Evolutionary conservation across 2,329 filamentous ascomycete species (phyloP).

Genomic region (Colletotrichum sp.): DNA sequence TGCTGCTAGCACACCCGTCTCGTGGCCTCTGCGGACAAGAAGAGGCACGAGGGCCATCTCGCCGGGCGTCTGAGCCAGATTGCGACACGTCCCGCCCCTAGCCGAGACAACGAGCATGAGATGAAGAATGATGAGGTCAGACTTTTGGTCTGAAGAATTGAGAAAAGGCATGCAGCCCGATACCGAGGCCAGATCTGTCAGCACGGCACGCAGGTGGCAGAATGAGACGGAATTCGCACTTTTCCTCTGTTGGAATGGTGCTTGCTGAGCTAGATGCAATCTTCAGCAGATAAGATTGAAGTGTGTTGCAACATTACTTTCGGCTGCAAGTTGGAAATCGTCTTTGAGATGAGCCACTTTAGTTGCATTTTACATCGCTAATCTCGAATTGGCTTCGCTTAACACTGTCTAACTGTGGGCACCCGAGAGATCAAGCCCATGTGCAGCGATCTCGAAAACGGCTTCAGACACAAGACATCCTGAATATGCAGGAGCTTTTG

Average conservation of each 20-base stretch:
- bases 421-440: background rate
- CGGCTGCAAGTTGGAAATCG: background rate
- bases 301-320: background rate
- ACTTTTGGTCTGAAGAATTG: background rate
- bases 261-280: background rate
- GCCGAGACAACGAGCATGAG: slow-evolving; percentile 3
- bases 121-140: slow-evolving; percentile 3
- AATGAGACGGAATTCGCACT: background rate
- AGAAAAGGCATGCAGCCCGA: background rate
- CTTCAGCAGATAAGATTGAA: background rate
- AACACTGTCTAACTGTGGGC: background rate
- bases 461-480: background rate
- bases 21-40: background rate
- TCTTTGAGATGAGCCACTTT: background rate
- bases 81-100: background rate
- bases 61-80: background rate
- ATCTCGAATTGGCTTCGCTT: background rate
- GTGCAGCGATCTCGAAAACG: background rate
- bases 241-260: background rate
- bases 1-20: background rate
- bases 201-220: background rate
- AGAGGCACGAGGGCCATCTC: background rate
- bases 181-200: background rate
- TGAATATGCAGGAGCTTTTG: background rate
- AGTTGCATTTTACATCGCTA: background rate